phyloP scores from a whole-genome alignment of 176 grass and related monocot genomes.

The Echinochloa phyllopogon region DNA sequence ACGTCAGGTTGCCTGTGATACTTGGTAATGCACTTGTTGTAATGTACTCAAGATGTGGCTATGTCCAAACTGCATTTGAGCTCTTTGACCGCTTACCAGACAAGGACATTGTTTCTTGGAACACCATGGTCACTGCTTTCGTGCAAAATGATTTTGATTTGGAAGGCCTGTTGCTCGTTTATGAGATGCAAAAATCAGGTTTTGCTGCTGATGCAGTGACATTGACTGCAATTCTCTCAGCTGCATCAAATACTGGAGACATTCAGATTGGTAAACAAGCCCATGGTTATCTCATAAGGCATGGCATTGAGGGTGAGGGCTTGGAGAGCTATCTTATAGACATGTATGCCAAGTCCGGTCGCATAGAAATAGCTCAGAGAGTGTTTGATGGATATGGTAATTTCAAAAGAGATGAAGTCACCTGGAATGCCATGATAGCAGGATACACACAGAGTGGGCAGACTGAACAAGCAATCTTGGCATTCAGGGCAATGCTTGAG shows the following conservation, averaged over 20 bases:
- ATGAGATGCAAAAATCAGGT: slow-evolving; percentile 86
- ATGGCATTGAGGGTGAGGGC: slow-evolving; percentile 66
- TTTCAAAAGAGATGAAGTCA: slow-evolving; percentile 70
- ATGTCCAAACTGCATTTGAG: slow-evolving; percentile 67
- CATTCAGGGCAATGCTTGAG: slow-evolving; percentile 73
- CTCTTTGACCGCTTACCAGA: slow-evolving; percentile 70
- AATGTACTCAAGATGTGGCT: slow-evolving; percentile 81
- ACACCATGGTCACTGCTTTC: slow-evolving; percentile 89
- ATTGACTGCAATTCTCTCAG: slow-evolving; percentile 70
- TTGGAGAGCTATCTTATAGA: slow-evolving; percentile 94
- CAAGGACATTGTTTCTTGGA: slow-evolving; percentile 94
- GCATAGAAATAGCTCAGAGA: slow-evolving; percentile 62
- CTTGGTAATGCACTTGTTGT: slow-evolving; percentile 81
- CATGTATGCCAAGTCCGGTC: slow-evolving; percentile 93
- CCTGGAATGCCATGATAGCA: slow-evolving; percentile 96
- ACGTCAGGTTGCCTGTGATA: slow-evolving; percentile 55
- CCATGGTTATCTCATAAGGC: slow-evolving; percentile 79
- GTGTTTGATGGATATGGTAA: slow-evolving; percentile 61
- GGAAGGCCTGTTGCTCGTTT: slow-evolving; percentile 72
- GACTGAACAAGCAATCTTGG: slow-evolving; percentile 56
- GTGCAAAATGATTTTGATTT: slow-evolving; percentile 89
- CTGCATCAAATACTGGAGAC: slow-evolving; percentile 78
- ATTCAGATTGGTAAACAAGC: slow-evolving; percentile 77
- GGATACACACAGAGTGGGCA: slow-evolving; percentile 71
- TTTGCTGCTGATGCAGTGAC: slow-evolving; percentile 76